These are phyloP conservation scores for Diaporthe longicolla DNA, from an alignment of 2,329 filamentous ascomycete genomes.

Conservation along the genomic window DNA sequence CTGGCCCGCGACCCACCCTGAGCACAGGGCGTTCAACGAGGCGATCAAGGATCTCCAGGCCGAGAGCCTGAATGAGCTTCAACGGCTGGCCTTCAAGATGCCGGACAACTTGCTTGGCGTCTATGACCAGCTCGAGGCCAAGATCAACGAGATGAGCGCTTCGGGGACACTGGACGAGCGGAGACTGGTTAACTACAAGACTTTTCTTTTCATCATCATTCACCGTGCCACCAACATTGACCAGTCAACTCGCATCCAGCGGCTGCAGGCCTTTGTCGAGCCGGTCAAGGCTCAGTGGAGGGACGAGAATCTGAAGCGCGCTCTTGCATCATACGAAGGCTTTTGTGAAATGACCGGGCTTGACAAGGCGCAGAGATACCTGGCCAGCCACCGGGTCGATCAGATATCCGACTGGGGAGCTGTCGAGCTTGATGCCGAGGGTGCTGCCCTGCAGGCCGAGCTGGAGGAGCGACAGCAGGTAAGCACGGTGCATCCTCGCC, in stretches of 20 bases:
- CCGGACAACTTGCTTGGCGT: slow-evolving; percentile 90
- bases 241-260: slow-evolving; percentile 76
- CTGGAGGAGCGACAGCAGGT: slow-evolving; percentile 83
- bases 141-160: slow-evolving; percentile 84
- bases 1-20: slow-evolving; percentile 79
- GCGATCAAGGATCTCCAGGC: slow-evolving; percentile 90
- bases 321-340: slow-evolving; percentile 79
- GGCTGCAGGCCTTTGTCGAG: slow-evolving; percentile 83
- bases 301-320: slow-evolving; percentile 75
- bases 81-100: slow-evolving; percentile 90
- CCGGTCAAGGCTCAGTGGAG: slow-evolving; percentile 88
- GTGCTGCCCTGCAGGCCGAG: slow-evolving; percentile 81
- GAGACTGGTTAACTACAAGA: slow-evolving; percentile 86
- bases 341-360: slow-evolving; percentile 88
- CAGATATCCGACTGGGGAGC: slow-evolving; percentile 87
- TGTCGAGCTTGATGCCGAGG: slow-evolving; percentile 82
- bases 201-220: slow-evolving; percentile 94
- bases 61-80: slow-evolving; percentile 88
- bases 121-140: slow-evolving; percentile 87
- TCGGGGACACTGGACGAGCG: slow-evolving; percentile 84
- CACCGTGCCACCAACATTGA: slow-evolving; percentile 87
- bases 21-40: slow-evolving; percentile 83
- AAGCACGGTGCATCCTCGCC: slow-evolving; percentile 44
- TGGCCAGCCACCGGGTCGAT: slow-evolving; percentile 80
- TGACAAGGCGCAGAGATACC: slow-evolving; percentile 84